Evolutionary conservation across 2,329 filamentous ascomycete genomes (phyloP), one percentile per base, ranked within the genome.

Genomic region (Aspergillus flavus): DNA sequence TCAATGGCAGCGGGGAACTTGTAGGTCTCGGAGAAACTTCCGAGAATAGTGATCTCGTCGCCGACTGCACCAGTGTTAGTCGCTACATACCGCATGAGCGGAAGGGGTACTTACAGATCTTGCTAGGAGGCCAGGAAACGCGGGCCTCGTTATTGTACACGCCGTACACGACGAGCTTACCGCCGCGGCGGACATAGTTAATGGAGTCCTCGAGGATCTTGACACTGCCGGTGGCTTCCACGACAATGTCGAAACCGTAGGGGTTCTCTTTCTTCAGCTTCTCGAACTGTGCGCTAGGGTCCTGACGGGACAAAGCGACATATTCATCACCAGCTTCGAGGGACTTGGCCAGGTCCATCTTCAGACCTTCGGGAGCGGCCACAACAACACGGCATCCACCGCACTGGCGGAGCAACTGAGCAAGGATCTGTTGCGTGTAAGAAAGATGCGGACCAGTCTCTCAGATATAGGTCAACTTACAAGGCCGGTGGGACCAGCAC

Each of bases 11-110:
- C 82, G 21, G 84, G 88, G 82, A 91, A 90, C 83, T 89, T 91
- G 79, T 88, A 90, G 28, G 88, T 90, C 77, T 91, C 89, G 55
- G 87, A 91, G 80, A 92, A 92, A 58, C 86, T 89, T 30, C 89
- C 89, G 59, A 92, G 80, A 68, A 92, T 90, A 68, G 88, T 91
- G 69, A 92, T 90, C 76, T 92, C 89, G 66, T 85, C 82, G 48
- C 82, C 82, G 48, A 81, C 77, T 78, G 56, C 2, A 34, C 10
- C 4, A 14, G 26, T 16, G 39, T 58, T 23, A 58, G 50, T 41
- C 53, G 26, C 19, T 21, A 28, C n/a, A 2, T 39, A n/a, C 46
- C 14, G 26, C 28, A 12, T 30, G 19, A 61, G 48, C 30, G 19
- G 19, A 39, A 57, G 55, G 30, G 28, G 21, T 16, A 71, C 84